A percentile compares a stretch with the other conserved stretches of the same genome.
Evolutionary conservation across 2,329 filamentous ascomycete genomes (phyloP).

Genomic region (Trichophyton mentagrophytes): DNA sequence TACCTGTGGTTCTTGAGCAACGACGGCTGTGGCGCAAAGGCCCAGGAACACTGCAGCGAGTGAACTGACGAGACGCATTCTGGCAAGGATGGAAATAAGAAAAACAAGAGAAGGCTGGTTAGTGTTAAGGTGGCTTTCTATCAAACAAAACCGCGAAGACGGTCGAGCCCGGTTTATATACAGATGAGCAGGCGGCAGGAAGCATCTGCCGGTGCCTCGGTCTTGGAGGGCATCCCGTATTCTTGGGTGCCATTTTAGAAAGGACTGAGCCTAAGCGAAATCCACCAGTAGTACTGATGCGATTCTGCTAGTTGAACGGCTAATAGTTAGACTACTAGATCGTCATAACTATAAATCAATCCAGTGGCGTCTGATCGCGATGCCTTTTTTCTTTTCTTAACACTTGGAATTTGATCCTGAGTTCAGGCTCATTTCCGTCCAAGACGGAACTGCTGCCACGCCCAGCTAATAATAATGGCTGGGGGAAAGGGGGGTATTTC

Average conservation of each 20-base stretch:
- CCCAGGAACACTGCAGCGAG: not conserved
- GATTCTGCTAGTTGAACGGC: not conserved
- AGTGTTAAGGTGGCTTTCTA: not conserved
- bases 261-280: not conserved
- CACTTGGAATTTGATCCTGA: not conserved
- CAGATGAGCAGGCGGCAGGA: not conserved
- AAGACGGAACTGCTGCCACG: not conserved
- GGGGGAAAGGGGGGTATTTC: not conserved
- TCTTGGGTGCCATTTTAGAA: not conserved
- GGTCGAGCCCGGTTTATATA: not conserved
- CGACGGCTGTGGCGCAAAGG: conserved; percentile 1
- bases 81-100: not conserved
- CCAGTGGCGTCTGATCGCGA: not conserved
- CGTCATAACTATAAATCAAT: not conserved
- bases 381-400: not conserved
- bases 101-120: not conserved
- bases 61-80: not conserved
- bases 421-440: no score
- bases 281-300: not conserved
- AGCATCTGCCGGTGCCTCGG: not conserved
- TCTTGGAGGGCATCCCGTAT: not conserved
- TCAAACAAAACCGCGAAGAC: not conserved
- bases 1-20: not conserved
- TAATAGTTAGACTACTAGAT: not conserved
- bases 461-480: not conserved